Base-by-base conservation (phyloP, 202 grass and related monocot species). In the Alloteropsis angusta region DNA sequence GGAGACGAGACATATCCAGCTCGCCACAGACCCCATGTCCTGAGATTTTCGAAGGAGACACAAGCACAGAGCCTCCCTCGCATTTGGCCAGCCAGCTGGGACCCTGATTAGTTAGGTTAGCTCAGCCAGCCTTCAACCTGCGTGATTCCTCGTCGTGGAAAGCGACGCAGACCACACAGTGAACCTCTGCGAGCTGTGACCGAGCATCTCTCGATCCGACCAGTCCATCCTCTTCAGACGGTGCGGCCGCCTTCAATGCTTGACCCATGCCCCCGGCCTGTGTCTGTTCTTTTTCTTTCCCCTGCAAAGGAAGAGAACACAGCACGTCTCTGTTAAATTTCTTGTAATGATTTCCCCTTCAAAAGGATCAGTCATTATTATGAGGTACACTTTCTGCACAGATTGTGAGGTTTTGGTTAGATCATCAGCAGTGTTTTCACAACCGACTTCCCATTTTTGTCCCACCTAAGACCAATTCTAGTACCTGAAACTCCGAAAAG, bases 291-390 rank as follows among this genome's bases (percentile, higher is more conserved):
- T 28, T 68, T 68, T 11, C 63, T 13, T 64, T 65, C 25, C 65
- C 37, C 19, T 41, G 15, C 8, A 3, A 76, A 34, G 32, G 43
- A 76, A 69, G 11, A 71, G 21, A 62, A 41, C 26, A 28, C 19
- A 69, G 0, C 64, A 82, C 71, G 78, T 62, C 36, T 76, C 71
- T 70, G 15, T 60, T 21, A 75, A 8, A 44, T 60, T 21, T 22
- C 10, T 22, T n/a, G 3, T 66, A 9, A 52, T 19, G 45, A 35
- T 48, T 50, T 32, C 26, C 22, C 28, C 26, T 34, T 11, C 28
- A 19, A 6, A 50, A 2, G 8, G 14, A 52, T 81, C 15, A 28
- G 32, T 6, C 34, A 43, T 26, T 23, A 63, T 46, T 69, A 54
- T 12, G 23, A 18, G 38, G 19, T 14, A 14, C 73, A 71, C 22